Conservation (phyloP, 108 stramenopile species). For the Nannochloropsis salina region DNA sequence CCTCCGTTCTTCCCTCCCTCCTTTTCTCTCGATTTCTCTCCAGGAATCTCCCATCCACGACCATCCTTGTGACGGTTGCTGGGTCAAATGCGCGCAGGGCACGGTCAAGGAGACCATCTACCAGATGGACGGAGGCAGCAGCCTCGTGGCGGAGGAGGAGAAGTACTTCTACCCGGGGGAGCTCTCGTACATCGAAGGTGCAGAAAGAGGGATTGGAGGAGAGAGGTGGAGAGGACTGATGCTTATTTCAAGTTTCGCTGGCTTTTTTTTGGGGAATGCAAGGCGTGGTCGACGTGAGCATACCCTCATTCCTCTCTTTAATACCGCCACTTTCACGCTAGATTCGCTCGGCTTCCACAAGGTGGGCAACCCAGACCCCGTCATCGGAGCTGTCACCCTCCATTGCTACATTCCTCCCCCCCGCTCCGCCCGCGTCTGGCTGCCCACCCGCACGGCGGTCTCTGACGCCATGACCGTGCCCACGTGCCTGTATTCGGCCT, state of each 20-base stretch:
- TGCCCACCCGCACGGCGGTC: slow-evolving; percentile 50
- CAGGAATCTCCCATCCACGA: slow-evolving; percentile 34
- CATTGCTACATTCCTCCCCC: slow-evolving; percentile 70
- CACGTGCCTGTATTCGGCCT: slow-evolving; percentile 55
- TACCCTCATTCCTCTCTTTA: not conserved
- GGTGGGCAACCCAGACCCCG: slow-evolving; percentile 49
- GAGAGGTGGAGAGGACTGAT: not conserved
- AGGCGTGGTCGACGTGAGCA: not conserved
- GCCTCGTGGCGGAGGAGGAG: not conserved
- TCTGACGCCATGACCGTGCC: slow-evolving; percentile 37
- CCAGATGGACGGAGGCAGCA: not conserved
- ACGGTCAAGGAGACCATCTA: slow-evolving; percentile 65
- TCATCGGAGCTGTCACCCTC: slow-evolving; percentile 59
- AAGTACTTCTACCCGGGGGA: slow-evolving; percentile 21
- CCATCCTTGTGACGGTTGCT: slow-evolving; percentile 70
- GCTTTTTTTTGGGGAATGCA: no score
- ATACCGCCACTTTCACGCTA: slow-evolving; percentile 58
- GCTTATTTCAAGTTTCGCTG: not conserved
- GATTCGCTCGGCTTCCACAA: slow-evolving; percentile 74
- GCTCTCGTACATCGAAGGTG: not conserved
- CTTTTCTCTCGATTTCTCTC: not conserved
- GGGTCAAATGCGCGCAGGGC: slow-evolving; percentile 64
- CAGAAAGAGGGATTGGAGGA: not conserved
- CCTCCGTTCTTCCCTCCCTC: not conserved
- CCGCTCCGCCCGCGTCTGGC: slow-evolving; percentile 65